A percentile compares a stretch with the other conserved stretches of the same genome.
Evolutionary conservation across 331 rosid species (phyloP).

Genomic region (Malus hybrid): DNA sequence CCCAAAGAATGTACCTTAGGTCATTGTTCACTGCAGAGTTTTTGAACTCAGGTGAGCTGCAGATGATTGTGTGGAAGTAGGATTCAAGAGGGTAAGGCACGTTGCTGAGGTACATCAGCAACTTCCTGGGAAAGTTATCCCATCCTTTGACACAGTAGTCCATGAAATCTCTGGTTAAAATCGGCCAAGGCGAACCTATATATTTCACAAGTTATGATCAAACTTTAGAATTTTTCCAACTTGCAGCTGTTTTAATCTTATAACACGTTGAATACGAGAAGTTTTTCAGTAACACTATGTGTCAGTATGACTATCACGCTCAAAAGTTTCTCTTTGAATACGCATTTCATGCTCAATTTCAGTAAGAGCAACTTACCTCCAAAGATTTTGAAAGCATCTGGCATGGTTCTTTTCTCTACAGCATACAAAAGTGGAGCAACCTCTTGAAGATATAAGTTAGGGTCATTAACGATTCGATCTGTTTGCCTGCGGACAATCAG

Average conservation of each 20-base stretch:
- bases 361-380: conserved; percentile 32
- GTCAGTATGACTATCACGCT: too few species aligned
- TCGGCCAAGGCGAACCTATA: conserved; percentile 76
- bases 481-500: conserved; percentile 32
- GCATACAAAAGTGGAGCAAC: conserved; percentile 54
- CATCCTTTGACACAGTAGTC: conserved; percentile 69
- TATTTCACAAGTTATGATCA: neutral
- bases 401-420: conserved; percentile 49
- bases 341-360: neutral
- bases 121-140: conserved; percentile 74
- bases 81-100: conserved; percentile 52
- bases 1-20: conserved; percentile 51
- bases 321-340: neutral
- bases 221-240: neutral
- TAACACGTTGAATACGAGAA: neutral
- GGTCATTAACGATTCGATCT: conserved; percentile 64
- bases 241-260: neutral
- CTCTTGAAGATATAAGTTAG: conserved; percentile 41
- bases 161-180: conserved; percentile 59
- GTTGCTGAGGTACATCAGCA: conserved; percentile 73
- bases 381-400: conserved; percentile 63
- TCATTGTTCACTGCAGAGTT: conserved; percentile 41
- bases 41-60: conserved; percentile 57
- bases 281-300: too few species aligned
- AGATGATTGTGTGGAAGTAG: conserved; percentile 69